Conservation (phyloP, 345 rosid genomes). For the Fremontodendron californicum region DNA sequence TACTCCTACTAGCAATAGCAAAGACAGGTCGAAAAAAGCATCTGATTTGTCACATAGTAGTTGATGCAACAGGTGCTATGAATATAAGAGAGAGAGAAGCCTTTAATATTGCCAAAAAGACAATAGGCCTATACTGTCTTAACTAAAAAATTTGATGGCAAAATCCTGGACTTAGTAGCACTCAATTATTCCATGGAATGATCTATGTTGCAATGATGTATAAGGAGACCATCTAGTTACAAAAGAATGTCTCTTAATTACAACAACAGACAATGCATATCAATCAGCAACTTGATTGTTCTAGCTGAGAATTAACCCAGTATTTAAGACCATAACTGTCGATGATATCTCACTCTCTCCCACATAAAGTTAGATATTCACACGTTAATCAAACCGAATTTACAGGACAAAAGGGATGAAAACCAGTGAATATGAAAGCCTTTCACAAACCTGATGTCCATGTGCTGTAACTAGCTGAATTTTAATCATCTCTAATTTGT, state of each 20-base stretch:
- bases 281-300: neutral
- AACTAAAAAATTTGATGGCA: neutral
- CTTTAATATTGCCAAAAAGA: neutral
- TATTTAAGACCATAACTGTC: neutral
- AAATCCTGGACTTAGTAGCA: neutral
- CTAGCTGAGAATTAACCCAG: neutral
- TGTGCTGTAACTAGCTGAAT: slow-evolving; percentile 74
- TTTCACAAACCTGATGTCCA: slow-evolving; percentile 62
- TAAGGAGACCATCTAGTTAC: neutral
- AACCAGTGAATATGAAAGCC: slow-evolving; percentile 6
- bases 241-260: neutral
- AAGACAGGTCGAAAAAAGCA: neutral
- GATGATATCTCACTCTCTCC: neutral
- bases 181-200: neutral
- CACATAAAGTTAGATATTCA: neutral
- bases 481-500: slow-evolving; percentile 79
- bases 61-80: neutral
- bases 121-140: neutral
- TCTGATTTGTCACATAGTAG: neutral
- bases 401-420: neutral
- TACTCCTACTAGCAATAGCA: neutral
- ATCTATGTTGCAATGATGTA: neutral
- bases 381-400: neutral
- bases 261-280: neutral
- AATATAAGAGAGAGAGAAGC: neutral